Conservation (phyloP, 2,329 filamentous ascomycete genomes). For the Huntiella bhutanensis region DNA sequence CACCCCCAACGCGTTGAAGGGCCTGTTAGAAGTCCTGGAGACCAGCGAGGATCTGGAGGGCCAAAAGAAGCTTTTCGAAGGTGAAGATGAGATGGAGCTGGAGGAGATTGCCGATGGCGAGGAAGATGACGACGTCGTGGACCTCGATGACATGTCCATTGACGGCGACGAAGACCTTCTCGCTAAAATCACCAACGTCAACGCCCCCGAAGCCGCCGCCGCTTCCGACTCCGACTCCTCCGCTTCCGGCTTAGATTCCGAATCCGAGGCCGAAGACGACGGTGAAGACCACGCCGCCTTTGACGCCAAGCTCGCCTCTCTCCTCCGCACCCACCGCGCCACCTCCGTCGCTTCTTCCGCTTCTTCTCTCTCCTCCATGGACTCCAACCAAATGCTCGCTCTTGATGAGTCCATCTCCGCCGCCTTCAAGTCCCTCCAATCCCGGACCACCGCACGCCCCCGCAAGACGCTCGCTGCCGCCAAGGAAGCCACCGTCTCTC, state of each 20-base stretch:
- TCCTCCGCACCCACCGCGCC: conserved; percentile 51
- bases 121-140: conserved; percentile 24
- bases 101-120: conserved; percentile 4
- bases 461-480: conserved; percentile 78
- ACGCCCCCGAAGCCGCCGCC: conserved; percentile 21
- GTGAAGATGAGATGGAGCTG: conserved; percentile 28
- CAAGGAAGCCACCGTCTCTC: conserved; percentile 74
- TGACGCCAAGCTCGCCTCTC: conserved; percentile 57
- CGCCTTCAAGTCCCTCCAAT: conserved; percentile 63
- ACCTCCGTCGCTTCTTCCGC: conserved; percentile 38
- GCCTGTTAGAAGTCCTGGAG: conserved; percentile 47
- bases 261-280: conserved; percentile 24
- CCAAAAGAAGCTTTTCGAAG: conserved; percentile 68
- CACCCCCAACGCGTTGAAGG: conserved; percentile 50
- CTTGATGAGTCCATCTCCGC: conserved; percentile 67
- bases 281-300: conserved; percentile 31
- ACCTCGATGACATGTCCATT: conserved; percentile 28
- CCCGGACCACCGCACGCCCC: conserved; percentile 36
- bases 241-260: conserved; percentile 23
- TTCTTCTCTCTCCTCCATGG: conserved; percentile 62
- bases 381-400: conserved; percentile 86
- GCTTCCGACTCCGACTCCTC: conserved; percentile 26
- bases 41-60: conserved; percentile 68
- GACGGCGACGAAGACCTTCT: conserved; percentile 21
- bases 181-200: conserved; percentile 14